Base-by-base conservation (phyloP, 1,284 basidiomycete species). In the Ganoderma multipileum region DNA sequence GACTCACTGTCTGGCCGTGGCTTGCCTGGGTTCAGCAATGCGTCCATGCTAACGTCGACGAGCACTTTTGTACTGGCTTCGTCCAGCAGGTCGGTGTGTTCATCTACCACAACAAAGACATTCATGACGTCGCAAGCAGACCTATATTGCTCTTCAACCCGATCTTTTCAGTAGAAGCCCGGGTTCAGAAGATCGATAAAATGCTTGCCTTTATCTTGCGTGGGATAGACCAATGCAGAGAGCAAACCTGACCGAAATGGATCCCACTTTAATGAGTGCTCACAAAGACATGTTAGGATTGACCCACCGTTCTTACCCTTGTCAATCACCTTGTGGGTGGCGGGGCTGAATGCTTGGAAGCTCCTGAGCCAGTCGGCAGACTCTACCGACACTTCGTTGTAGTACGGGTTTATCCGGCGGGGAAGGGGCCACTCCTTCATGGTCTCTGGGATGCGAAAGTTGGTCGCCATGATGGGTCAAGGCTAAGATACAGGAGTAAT, bases 91-190 rank as follows among this genome's bases (percentile, higher is more conserved):
- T 79, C 76, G 2, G 76, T 75, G 47, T 71, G 63, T 18, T 79
- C 75, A 69, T 77, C 77, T 61, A 75, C 64, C n/a, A 75, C 67
- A 65, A 76, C 76, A 66, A 75, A 75, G 14, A 74, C 20, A 61
- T 73, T 71, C 72, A 76, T 75, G 44, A 76, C n/a, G 52, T 76
- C 76, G 55, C 77, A 75, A 5, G 63, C 70, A 20, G 64, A 62
- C 11, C 76, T 65, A 11, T 72, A 60, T 26, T 68, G 70, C 18
- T 73, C 74, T 73, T 33, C 23, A 36, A 20, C 52, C 36, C 36
- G 6, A 28, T 52, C 1, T 3, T 20, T 50, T 54, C 14, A 54
- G 28, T 20, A 30, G 30, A 14, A 20, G 33, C n/a, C n/a, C 20
- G 1, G 33, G 18, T 41, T 39, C n/a, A 20, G 52, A 20, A 44